A percentile compares a stretch with the other conserved stretches of the same genome.
Conservation (phyloP, 768 basidiomycete genomes). For the Clitopilus hobsonii region DNA sequence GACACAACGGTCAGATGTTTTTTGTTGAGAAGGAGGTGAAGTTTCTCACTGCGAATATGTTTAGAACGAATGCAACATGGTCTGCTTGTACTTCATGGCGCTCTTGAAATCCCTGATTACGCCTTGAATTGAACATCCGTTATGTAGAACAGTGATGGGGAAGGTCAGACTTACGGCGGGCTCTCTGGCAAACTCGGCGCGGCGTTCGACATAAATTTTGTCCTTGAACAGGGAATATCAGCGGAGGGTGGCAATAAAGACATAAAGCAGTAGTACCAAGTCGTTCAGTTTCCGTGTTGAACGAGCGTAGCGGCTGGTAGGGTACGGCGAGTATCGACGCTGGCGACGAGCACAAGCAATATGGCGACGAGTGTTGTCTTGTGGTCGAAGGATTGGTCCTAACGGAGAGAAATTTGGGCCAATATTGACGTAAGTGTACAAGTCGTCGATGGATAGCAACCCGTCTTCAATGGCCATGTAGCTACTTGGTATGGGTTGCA, state of each 20-base stretch:
- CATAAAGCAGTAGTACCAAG: background rate
- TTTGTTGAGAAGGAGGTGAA: background rate
- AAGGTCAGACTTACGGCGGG: background rate
- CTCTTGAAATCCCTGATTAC: background rate
- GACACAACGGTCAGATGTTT: background rate
- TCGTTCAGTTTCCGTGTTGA: background rate
- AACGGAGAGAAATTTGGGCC: background rate
- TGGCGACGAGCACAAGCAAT: background rate
- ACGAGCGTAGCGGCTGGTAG: background rate
- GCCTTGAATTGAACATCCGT: background rate
- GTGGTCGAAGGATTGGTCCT: background rate
- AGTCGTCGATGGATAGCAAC: background rate
- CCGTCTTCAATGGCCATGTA: background rate
- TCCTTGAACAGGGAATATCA: background rate
- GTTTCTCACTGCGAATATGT: background rate
- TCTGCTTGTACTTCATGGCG: background rate
- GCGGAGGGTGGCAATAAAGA: background rate
- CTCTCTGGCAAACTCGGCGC: background rate
- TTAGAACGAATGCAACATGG: background rate
- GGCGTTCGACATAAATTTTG: background rate
- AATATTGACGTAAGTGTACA: background rate
- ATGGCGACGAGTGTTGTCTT: background rate
- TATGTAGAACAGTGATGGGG: background rate
- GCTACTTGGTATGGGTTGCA: background rate
- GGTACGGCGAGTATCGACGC: background rate